Base-by-base conservation (phyloP, 140 eudicot species). In the Cichorium intybus region DNA sequence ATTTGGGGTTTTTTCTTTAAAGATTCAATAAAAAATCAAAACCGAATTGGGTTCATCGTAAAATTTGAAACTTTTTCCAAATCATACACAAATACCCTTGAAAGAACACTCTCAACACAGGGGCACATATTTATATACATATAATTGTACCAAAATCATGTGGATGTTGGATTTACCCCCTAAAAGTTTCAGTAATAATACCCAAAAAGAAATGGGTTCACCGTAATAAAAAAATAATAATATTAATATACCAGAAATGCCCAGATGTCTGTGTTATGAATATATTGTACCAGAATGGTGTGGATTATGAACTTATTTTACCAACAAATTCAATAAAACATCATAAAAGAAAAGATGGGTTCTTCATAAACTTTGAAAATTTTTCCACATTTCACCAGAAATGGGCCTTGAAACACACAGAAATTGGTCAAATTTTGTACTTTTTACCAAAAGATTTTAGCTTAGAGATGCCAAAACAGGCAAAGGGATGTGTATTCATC, bases 371-470 rank as follows among this genome's bases (percentile, higher is more conserved):
- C 15, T 27, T 54, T 55, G 39, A 55, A 55, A 2, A 26, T 2
- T 56, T n/a, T 56, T 14, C 1, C 49, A 43, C 49, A 43, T 7
- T 14, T 43, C 15, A 43, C 60, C 39, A 1, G 41, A 56, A 56
- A 6, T 56, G 12, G 23, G 23, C 61, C 0, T 27, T 27, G 24
- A 54, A 26, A 15, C n/a, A 56, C 61, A 16, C 24, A 63, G 29
- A 62, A 62, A 62, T 15, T n/a, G 41, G 46, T 63, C 56, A 56
- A 56, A 27, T 26, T 2, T 27, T 56, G 61, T 48, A 59, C 33
- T 11, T 60, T 60, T 60, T 24, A 57, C 46, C 47, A n/a, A 28
- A 27, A 56, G 61, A n/a, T 56, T 41, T 24, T 15, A 41, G 27
- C 24, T 15, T 43, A 9, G 10, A 39, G 51, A 60, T 23, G 68